phyloP scores from a whole-genome alignment of 2,329 filamentous ascomycete species.

The Penicillium sp. region DNA sequence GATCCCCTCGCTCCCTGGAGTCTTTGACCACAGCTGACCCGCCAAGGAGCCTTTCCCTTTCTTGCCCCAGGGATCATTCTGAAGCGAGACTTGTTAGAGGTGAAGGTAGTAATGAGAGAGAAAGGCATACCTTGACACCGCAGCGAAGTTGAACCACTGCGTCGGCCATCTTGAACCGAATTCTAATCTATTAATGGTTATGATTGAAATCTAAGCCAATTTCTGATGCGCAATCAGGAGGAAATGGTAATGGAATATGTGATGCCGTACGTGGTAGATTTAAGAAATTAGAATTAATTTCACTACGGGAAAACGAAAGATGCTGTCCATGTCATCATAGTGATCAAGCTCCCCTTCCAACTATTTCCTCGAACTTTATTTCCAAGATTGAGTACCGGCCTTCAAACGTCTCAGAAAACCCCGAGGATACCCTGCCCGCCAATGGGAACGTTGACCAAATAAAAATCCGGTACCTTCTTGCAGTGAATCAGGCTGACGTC shows the following conservation, averaged over 20 bases:
- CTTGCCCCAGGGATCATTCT: slow-evolving; percentile 71
- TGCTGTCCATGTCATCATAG: background rate
- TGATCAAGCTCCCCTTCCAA: background rate
- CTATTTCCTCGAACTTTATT: too few species aligned
- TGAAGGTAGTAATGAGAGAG: background rate
- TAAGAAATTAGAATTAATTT: background rate
- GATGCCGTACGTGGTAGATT: background rate
- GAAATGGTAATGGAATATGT: background rate
- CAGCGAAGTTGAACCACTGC: slow-evolving; percentile 56
- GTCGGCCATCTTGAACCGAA: slow-evolving; percentile 44
- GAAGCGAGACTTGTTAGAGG: background rate
- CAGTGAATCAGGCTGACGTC: slow-evolving; percentile 11
- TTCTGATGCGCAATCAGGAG: too few species aligned
- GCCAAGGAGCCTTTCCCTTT: slow-evolving; percentile 64
- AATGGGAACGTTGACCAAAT: background rate
- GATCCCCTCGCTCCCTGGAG: slow-evolving; percentile 62
- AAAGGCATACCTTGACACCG: slow-evolving; percentile 46
- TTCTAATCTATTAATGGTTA: background rate
- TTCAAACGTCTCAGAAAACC: too few species aligned
- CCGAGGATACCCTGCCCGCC: background rate
- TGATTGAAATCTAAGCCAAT: background rate
- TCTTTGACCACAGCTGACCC: slow-evolving; percentile 63
- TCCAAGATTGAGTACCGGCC: too few species aligned
- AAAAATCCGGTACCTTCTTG: background rate
- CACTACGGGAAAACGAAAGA: background rate